Base-by-base conservation (phyloP, 2,329 filamentous ascomycete genomes). In the Phialophora tarda region DNA sequence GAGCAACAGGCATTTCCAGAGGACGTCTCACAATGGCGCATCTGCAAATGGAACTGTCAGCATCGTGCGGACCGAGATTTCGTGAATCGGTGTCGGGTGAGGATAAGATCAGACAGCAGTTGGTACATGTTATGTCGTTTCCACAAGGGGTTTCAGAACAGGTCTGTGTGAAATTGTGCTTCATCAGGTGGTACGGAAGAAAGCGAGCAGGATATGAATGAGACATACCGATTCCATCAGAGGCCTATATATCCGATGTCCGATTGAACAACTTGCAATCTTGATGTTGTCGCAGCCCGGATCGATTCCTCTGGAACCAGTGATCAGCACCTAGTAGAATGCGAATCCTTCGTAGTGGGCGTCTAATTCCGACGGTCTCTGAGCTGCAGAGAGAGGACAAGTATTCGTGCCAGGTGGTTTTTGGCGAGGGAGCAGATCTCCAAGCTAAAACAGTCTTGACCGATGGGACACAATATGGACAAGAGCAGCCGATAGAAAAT, bases 61-160 rank as follows among this genome's bases (percentile, higher is more conserved):
- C 34, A 11, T 17, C 23, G n/a, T 61, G 21, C 47, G 6, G 38
- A 26, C 48, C n/a, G 2, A 28, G 48, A 30, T 5, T 26, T 51
- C 12, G 11, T 38, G 11, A 41, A 41, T 3, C n/a, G 28, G 8
- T 23, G 23, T 24, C 23, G 21, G 48, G 38, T 26, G 28, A 60
- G 8, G 8, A 2, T 7, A 26, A 41, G 21, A 59, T 54, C 83
- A 84, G 79, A 80, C 77, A 81, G 78, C 78, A 81, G 76, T 81
- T 81, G 78, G 76, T 77, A 78, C 74, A 75, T 80, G 78, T 77
- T 2, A 44, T 76, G 72, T 74, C 67, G 48, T 72, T 74, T 82
- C 80, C 77, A 78, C 80, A 82, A 74, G 57, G 34, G 54, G 48
- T 85, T 82, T 92, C 88, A 90, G 91, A 90, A 91, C 78, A 81